Evolutionary conservation across 495 filamentous ascomycete species (phyloP).

Genomic region (Lentithecium fluviatile): DNA sequence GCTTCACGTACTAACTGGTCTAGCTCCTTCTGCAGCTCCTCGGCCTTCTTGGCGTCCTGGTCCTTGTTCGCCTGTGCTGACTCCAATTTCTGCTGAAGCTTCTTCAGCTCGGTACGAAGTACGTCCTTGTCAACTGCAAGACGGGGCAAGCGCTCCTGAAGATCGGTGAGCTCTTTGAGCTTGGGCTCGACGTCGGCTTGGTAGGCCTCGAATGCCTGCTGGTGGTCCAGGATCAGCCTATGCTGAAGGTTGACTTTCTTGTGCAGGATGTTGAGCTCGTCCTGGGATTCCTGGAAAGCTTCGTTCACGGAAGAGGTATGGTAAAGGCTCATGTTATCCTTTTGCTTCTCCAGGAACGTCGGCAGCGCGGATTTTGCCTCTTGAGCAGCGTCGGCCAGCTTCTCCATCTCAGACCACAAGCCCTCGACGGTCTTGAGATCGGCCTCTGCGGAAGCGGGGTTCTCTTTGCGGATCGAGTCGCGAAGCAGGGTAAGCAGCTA

Average conservation of each 20-base stretch:
- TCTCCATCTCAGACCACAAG: slow-evolving; percentile 18
- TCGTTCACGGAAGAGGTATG: slow-evolving; percentile 16
- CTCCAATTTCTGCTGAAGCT: background rate
- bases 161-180: slow-evolving; percentile 17
- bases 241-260: slow-evolving; percentile 26
- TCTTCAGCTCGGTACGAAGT: slow-evolving; percentile 20
- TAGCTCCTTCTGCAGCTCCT: background rate
- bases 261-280: slow-evolving; percentile 18
- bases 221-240: slow-evolving; percentile 22
- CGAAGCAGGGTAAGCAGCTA: slow-evolving; percentile 7
- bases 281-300: slow-evolving; percentile 4
- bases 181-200: slow-evolving; percentile 9
- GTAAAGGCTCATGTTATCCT: slow-evolving; percentile 19
- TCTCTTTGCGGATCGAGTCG: slow-evolving; percentile 7
- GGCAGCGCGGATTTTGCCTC: slow-evolving; percentile 9
- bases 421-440: slow-evolving; percentile 9
- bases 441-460: background rate
- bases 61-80: background rate
- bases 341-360: slow-evolving; percentile 23
- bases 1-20: background rate
- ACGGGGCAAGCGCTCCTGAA: slow-evolving; percentile 20
- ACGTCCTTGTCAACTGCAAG: slow-evolving; percentile 19
- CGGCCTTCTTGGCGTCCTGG: slow-evolving; percentile 1
- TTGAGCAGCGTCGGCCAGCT: slow-evolving; percentile 11
- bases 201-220: slow-evolving; percentile 26